Evolutionary conservation across 1,284 basidiomycete genomes (phyloP), one percentile per base, ranked within the genome.

Genomic region (Agroathelia rolfsii): DNA sequence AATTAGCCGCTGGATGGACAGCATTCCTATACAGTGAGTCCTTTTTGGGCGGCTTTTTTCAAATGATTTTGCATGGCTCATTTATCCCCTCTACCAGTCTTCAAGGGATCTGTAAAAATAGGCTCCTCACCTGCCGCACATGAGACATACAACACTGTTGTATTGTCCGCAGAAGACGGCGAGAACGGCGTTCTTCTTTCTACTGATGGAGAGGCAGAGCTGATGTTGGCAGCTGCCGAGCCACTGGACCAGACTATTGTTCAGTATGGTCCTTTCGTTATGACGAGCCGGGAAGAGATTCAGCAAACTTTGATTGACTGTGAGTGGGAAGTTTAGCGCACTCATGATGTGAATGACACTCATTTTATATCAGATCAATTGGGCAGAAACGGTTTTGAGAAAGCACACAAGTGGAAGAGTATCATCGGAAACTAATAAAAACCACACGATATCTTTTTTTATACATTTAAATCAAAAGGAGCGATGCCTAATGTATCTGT

Each of bases 231-330:
- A 46, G 81, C 92, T 5, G 93, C 86, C 6, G 80, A 94, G 56
- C 89, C 93, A 8, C 68, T 98, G 4, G 74, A 92, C 42, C 92
- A 97, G 56, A 65, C 73, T 0, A 85, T 95, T 3, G 68, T 87
- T 35, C 90, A 94, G 51, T 80, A 90, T 45, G 87, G 87, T 5
- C 85, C 86, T 7, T 86, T 85, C 50, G 92, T 94, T 8, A 81
- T 92, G 73, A 89, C 81, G 6, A 75, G 66, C 3, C 62, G 64
- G 10, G 72, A 82, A 41, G 90, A 92, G 45, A 87, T 94, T 20
- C 72, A 82, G 48, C 65, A 85, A 51, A 87, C 92, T 1, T 56
- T 96, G 37, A 48, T 74, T 26, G 93, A 96, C 51, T 95, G 79
- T 77, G 48, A 61, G 69, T 54, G 17, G 10, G 28, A 28, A 24